phyloP scores from a whole-genome alignment of 805 yeast genomes.

The Tetrapisispora phaffii region DNA sequence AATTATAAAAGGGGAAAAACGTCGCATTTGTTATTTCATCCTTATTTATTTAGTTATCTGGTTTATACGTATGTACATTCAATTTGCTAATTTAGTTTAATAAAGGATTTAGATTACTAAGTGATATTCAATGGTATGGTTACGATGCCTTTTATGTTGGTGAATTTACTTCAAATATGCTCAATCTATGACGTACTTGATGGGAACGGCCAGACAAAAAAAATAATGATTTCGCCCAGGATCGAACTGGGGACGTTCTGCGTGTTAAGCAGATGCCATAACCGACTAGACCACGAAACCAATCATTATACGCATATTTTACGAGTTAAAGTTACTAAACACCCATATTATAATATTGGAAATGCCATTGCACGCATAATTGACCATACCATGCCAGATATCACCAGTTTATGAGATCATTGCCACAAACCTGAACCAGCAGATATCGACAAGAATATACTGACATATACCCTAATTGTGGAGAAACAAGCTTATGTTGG shows the following conservation, averaged over 20 bases:
- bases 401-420: too few species aligned
- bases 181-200: not conserved
- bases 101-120: not conserved
- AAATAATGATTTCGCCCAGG: slow-evolving; percentile 95
- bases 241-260: slow-evolving; percentile 99
- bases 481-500: too few species aligned
- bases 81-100: not conserved
- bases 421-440: too few species aligned
- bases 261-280: slow-evolving; percentile 99
- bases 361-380: too few species aligned
- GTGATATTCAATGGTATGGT: too few species aligned
- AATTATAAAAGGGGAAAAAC: not conserved
- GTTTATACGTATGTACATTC: not conserved
- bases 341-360: too few species aligned
- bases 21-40: not conserved
- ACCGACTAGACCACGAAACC: slow-evolving; percentile 99
- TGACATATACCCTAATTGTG: too few species aligned
- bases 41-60: not conserved
- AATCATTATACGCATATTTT: too few species aligned
- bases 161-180: not conserved
- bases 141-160: too few species aligned
- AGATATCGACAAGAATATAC: too few species aligned
- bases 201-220: slow-evolving; percentile 13
- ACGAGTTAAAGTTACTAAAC: too few species aligned
- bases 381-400: too few species aligned